Percentiles rank a stretch among this genome's conserved stretches.
Conservation (phyloP, 1,139 yeast genomes). For the Protomyces lactucae-debilis region DNA sequence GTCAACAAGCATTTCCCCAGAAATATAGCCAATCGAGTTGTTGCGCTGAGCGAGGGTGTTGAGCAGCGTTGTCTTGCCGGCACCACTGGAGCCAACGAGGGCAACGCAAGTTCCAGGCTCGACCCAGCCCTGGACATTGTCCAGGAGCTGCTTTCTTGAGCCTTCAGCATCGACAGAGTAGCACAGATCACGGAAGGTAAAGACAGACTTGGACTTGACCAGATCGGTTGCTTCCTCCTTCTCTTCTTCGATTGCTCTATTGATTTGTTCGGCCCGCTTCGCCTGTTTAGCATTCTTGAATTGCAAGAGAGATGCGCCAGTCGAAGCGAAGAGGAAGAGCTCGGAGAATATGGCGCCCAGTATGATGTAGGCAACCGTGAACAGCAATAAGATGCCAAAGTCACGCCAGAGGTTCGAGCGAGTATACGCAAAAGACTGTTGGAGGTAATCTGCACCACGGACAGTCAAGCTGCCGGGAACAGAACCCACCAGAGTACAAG, state of each 20-base stretch:
- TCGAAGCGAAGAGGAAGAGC: slow-evolving; percentile 39
- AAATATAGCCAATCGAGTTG: slow-evolving; percentile 63
- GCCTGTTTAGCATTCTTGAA: slow-evolving; percentile 22
- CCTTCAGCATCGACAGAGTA: slow-evolving; percentile 42
- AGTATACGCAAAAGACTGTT: slow-evolving; percentile 46
- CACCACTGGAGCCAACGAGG: slow-evolving; percentile 81
- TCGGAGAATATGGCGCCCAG: slow-evolving; percentile 49
- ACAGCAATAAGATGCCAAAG: slow-evolving; percentile 62
- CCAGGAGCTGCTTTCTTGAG: slow-evolving; percentile 46
- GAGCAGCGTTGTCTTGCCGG: slow-evolving; percentile 73
- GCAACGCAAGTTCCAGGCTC: slow-evolving; percentile 66
- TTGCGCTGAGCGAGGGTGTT: slow-evolving; percentile 71
- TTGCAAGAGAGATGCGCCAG: slow-evolving; percentile 16
- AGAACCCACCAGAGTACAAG: slow-evolving; percentile 64
- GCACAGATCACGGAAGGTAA: slow-evolving; percentile 45
- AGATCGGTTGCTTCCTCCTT: slow-evolving; percentile 21
- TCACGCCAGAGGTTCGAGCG: slow-evolving; percentile 76
- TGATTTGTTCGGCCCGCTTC: slow-evolving; percentile 9
- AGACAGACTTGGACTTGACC: slow-evolving; percentile 34
- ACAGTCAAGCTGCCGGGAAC: slow-evolving; percentile 52
- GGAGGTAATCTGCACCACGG: slow-evolving; percentile 56
- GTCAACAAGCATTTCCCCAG: slow-evolving; percentile 71
- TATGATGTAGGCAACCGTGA: slow-evolving; percentile 48
- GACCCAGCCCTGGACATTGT: slow-evolving; percentile 60
- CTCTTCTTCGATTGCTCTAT: slow-evolving; percentile 3